A percentile compares a stretch with the other conserved stretches of the same genome.
Evolutionary conservation across 2,329 filamentous ascomycete genomes (phyloP).

Genomic region (Talaromyces sp.): DNA sequence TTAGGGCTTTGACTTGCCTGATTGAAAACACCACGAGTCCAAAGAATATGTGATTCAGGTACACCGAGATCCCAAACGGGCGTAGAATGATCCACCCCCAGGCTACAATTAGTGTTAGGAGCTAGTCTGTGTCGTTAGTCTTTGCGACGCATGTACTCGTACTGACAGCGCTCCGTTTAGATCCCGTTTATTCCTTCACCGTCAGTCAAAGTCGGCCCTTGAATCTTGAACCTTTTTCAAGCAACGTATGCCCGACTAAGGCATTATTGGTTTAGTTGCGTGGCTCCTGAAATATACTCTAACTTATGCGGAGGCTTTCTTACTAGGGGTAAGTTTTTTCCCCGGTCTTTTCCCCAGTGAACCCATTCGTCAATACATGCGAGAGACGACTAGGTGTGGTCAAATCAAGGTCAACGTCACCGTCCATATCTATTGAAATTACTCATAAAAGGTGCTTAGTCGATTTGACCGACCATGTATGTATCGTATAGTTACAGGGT

Average conservation of each 20-base stretch:
- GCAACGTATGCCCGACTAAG: background rate
- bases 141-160: background rate
- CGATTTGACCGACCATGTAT: background rate
- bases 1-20: conserved; percentile 4
- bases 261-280: background rate
- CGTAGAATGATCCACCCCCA: conserved; percentile 12
- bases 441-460: background rate
- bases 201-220: background rate
- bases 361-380: background rate
- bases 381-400: background rate
- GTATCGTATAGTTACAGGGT: conserved; percentile 6
- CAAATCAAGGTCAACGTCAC: conserved; percentile 10
- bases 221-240: background rate
- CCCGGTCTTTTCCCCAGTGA: background rate
- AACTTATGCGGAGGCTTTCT: conserved; percentile 1
- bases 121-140: background rate
- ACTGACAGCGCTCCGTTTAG: background rate
- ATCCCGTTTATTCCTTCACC: background rate
- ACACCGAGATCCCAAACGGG: conserved; percentile 11
- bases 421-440: background rate
- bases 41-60: background rate
- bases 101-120: background rate
- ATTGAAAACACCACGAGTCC: background rate
- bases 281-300: conserved; percentile 1
- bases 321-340: background rate